Evolutionary conservation across 257 asterid genomes (phyloP).

Genomic region (Rubia yunnanensis): DNA sequence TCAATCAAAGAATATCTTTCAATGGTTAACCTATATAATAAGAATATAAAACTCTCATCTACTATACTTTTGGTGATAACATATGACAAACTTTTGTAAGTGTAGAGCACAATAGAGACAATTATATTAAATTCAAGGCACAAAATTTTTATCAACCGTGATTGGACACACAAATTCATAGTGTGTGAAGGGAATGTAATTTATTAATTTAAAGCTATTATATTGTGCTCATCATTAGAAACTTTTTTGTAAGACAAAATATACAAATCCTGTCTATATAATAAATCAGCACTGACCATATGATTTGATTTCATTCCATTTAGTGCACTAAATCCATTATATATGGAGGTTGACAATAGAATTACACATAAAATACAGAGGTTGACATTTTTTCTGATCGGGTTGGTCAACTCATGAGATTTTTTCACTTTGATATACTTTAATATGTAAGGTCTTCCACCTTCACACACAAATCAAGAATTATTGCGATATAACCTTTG

Average conservation of each 20-base stretch:
- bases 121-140: too few species aligned
- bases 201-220: too few species aligned
- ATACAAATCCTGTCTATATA: background rate
- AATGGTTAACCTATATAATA: too few species aligned
- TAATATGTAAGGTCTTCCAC: background rate
- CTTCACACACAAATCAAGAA: conserved; percentile 6
- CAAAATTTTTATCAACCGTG: too few species aligned
- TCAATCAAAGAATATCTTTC: too few species aligned
- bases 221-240: background rate
- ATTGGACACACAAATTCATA: too few species aligned
- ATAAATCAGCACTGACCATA: background rate
- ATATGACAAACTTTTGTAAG: too few species aligned
- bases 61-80: too few species aligned
- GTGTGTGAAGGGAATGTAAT: too few species aligned
- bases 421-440: background rate
- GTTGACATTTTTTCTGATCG: background rate
- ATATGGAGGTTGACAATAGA: background rate
- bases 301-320: background rate
- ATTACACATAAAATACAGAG: background rate
- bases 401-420: conserved; percentile 1
- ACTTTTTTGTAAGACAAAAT: background rate
- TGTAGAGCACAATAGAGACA: too few species aligned
- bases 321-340: background rate
- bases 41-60: too few species aligned
- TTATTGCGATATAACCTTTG: background rate